Evolutionary conservation across 192 early-diverging fungal genomes (phyloP).

Genomic region (Pecoramyces ruminantium): DNA sequence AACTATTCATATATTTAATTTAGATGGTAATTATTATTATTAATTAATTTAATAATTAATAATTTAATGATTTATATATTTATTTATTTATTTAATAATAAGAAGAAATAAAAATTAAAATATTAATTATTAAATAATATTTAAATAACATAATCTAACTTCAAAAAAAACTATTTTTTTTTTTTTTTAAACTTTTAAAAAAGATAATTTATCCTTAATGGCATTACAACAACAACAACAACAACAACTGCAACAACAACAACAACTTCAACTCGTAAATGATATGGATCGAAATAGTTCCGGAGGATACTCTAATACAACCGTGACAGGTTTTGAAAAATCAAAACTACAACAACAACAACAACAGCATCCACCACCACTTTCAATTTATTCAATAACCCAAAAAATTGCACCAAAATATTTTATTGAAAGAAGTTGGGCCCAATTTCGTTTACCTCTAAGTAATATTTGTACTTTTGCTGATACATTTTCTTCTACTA

Average conservation of each 20-base stretch:
- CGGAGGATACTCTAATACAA: neutral
- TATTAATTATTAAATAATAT: no score
- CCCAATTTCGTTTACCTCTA: neutral
- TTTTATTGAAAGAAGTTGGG: neutral
- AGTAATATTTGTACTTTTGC: neutral
- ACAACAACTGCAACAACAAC: no score
- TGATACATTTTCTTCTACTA: neutral
- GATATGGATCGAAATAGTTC: neutral
- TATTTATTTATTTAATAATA: no score
- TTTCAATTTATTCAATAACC: neutral
- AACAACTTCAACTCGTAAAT: no score
- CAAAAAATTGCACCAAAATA: neutral
- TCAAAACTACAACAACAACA: neutral
- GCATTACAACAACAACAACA: neutral
- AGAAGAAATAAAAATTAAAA: no score
- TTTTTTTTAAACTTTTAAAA: no score
- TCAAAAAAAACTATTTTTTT: no score
- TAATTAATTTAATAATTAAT: neutral
- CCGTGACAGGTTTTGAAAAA: neutral
- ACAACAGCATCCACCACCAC: neutral
- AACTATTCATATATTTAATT: neutral
- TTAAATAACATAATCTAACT: no score
- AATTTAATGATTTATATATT: neutral
- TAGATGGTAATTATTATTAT: neutral
- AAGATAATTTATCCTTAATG: neutral